Conservation (phyloP, 2,329 filamentous ascomycete genomes). For the Thelonectria olida region DNA sequence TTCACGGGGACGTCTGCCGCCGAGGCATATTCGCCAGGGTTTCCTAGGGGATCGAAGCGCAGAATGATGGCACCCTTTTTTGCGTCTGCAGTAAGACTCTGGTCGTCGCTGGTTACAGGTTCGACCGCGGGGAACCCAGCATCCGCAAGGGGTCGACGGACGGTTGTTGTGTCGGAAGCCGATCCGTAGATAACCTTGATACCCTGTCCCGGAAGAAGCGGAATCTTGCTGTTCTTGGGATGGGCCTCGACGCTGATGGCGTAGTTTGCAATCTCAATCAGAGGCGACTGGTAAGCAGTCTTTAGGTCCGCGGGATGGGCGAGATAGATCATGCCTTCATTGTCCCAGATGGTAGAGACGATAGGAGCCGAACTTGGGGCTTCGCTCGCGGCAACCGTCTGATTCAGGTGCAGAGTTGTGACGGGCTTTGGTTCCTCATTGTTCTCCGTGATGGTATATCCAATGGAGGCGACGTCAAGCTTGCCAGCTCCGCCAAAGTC, state of each 20-base stretch:
- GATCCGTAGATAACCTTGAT: background rate
- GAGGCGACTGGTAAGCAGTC: background rate
- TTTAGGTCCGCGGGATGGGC: background rate
- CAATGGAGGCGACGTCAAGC: background rate
- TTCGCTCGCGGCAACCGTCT: background rate
- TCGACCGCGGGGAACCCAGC: background rate
- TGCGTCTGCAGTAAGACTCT: background rate
- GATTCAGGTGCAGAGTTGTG: background rate
- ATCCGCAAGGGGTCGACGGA: background rate
- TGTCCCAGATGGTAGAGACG: background rate
- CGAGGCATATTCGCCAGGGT: too few relatives aligned
- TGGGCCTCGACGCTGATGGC: background rate
- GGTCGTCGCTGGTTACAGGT: background rate
- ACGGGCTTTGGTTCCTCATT: background rate
- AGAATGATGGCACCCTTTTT: background rate
- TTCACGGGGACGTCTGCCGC: background rate
- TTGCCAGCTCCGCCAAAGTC: too few relatives aligned
- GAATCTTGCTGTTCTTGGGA: background rate
- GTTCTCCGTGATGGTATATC: background rate
- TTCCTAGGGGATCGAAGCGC: background rate
- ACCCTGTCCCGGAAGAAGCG: background rate
- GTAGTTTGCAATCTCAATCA: background rate
- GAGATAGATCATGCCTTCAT: background rate
- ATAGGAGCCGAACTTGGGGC: background rate
- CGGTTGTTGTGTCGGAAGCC: background rate